Evolutionary conservation across 148 eudicot genomes (phyloP).

Genomic region (Rhododendron simsii): DNA sequence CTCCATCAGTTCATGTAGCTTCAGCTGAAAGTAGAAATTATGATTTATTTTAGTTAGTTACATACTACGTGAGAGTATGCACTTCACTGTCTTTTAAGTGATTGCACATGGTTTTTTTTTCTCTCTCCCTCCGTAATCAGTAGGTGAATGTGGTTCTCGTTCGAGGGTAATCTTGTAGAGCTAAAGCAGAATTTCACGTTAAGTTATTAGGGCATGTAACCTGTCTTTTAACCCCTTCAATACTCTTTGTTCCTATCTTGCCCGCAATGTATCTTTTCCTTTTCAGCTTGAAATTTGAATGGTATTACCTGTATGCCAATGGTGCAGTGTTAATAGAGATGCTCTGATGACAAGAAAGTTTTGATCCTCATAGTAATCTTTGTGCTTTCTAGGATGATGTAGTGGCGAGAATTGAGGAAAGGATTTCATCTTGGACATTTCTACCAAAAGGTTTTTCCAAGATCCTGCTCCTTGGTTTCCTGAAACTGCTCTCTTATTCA

Average conservation of each 20-base stretch:
- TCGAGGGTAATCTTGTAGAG: not conserved
- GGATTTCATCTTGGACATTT: constrained; percentile 89
- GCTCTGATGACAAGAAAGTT: not conserved
- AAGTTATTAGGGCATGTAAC: not conserved
- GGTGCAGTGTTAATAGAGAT: not conserved
- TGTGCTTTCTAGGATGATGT: constrained; percentile 50
- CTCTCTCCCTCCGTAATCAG: not conserved
- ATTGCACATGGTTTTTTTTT: not conserved
- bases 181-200: not conserved
- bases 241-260: not conserved
- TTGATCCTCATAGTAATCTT: not conserved
- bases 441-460: constrained; percentile 63
- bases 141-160: not conserved
- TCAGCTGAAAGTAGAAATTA: not conserved
- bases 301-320: not conserved
- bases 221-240: not conserved
- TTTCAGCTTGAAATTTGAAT: not conserved
- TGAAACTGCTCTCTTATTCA: not conserved
- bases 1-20: not conserved
- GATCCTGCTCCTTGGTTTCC: not conserved
- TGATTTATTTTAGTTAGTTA: not conserved
- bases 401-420: constrained; percentile 53
- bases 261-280: not conserved
- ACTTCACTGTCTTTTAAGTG: not conserved
- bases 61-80: not conserved